phyloP scores from a whole-genome alignment of 78 protist genomes.

The Acrasis kona region DNA sequence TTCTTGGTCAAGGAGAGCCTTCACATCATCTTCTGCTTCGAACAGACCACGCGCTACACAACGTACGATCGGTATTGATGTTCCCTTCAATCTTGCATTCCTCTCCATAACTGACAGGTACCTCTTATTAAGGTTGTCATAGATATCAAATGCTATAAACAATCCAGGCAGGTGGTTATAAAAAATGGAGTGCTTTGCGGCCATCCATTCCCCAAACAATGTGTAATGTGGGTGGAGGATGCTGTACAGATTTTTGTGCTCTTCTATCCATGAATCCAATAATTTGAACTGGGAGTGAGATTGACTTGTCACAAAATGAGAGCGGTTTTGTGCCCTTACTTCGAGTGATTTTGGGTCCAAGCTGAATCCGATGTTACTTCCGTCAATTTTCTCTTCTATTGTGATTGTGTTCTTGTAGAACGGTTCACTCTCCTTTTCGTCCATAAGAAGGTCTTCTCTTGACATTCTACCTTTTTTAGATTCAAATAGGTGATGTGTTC shows the following conservation, averaged over 20 bases:
- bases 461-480: not conserved
- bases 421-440: not conserved
- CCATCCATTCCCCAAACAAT: conserved; percentile 43
- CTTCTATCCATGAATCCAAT: conserved; percentile 23
- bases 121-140: not conserved
- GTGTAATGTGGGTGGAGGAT: conserved; percentile 14
- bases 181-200: conserved; percentile 17
- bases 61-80: not conserved
- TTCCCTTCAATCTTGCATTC: not conserved
- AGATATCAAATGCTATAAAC: conserved; percentile 47
- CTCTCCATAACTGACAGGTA: not conserved
- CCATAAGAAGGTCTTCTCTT: conserved; percentile 22
- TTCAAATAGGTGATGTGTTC: conserved; percentile 6
- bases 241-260: conserved; percentile 1
- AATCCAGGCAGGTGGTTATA: conserved; percentile 27
- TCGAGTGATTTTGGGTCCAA: conserved; percentile 3
- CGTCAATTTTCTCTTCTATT: conserved; percentile 28
- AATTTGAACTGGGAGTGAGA: conserved; percentile 1
- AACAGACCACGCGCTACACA: not conserved
- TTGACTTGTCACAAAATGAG: conserved; percentile 6
- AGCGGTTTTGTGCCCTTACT: conserved; percentile 21
- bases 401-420: not conserved
- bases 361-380: conserved; percentile 15
- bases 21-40: not conserved
- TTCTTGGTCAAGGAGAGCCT: not conserved